Conservation (phyloP, 2,329 filamentous ascomycete species). For the Lojkania enalia region DNA sequence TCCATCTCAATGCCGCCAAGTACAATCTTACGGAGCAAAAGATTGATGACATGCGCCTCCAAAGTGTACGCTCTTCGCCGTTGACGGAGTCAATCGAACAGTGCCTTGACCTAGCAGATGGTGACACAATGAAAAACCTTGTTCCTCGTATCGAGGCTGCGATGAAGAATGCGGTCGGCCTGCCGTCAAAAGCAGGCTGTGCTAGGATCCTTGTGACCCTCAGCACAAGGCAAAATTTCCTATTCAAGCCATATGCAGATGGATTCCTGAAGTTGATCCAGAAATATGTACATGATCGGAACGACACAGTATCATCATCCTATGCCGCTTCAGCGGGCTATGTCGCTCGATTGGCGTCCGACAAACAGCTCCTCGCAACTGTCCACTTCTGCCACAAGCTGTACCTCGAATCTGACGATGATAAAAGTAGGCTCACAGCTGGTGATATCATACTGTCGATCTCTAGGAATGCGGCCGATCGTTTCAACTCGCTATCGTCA, state of each 20-base stretch:
- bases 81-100: conserved; percentile 92
- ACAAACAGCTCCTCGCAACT: conserved; percentile 60
- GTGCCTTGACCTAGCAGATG: conserved; percentile 82
- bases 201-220: conserved; percentile 82
- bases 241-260: conserved; percentile 76
- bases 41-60: conserved; percentile 84
- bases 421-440: conserved; percentile 71
- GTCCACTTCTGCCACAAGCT: conserved; percentile 64
- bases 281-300: conserved; percentile 84
- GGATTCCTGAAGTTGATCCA: conserved; percentile 76
- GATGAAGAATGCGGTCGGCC: conserved; percentile 83
- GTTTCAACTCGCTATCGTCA: conserved; percentile 76
- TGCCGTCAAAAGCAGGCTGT: conserved; percentile 93
- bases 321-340: conserved; percentile 90
- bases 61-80: conserved; percentile 80
- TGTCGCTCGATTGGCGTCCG: conserved; percentile 67
- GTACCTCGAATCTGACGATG: conserved; percentile 83
- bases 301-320: conserved; percentile 87
- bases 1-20: conserved; percentile 83
- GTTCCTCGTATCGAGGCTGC: conserved; percentile 73
- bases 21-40: conserved; percentile 85
- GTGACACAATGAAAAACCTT: conserved; percentile 73
- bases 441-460: conserved; percentile 83
- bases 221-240: conserved; percentile 74
- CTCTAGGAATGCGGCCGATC: conserved; percentile 84